These are phyloP conservation scores for Carallia pectinifolia DNA, from an alignment of 345 rosid genomes.

Conservation along the genomic window DNA sequence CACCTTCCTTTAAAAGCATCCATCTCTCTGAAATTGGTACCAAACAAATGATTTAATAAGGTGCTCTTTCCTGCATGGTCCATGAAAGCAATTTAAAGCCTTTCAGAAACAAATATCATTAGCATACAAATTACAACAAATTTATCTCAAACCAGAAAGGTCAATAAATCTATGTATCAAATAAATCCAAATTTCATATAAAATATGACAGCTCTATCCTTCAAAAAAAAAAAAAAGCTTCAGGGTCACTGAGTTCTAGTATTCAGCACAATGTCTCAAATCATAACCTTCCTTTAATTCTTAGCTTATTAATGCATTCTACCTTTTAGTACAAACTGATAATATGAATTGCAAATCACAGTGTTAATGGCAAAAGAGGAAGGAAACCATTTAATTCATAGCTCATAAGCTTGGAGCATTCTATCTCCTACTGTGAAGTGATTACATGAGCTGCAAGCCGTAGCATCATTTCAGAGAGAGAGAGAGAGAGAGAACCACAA, in stretches of 20 bases:
- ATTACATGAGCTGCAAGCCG: neutral
- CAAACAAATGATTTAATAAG: conserved; percentile 78
- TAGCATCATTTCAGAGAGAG: neutral
- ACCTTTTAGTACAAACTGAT: neutral
- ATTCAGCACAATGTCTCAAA: neutral
- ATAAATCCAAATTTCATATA: neutral
- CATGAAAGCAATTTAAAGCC: conserved; percentile 29
- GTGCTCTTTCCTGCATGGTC: conserved; percentile 90
- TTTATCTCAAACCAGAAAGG: neutral
- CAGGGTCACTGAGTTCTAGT: neutral
- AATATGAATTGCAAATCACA: neutral
- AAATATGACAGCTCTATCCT: neutral
- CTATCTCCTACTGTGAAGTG: neutral
- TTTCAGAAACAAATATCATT: neutral
- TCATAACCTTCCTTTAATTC: neutral
- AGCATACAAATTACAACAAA: neutral
- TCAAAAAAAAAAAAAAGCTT: neutral
- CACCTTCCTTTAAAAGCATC: conserved; percentile 98
- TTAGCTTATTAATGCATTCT: conserved; percentile 6
- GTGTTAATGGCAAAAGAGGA: neutral
- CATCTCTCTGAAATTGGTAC: conserved; percentile 95
- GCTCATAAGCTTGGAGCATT: neutral
- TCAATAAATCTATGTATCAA: neutral
- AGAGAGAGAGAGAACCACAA: neutral
- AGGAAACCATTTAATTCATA: no score